Percentiles rank a stretch among this genome's conserved stretches.
phyloP scores from a whole-genome alignment of 768 basidiomycete genomes.

The Tricholoma terreum region DNA sequence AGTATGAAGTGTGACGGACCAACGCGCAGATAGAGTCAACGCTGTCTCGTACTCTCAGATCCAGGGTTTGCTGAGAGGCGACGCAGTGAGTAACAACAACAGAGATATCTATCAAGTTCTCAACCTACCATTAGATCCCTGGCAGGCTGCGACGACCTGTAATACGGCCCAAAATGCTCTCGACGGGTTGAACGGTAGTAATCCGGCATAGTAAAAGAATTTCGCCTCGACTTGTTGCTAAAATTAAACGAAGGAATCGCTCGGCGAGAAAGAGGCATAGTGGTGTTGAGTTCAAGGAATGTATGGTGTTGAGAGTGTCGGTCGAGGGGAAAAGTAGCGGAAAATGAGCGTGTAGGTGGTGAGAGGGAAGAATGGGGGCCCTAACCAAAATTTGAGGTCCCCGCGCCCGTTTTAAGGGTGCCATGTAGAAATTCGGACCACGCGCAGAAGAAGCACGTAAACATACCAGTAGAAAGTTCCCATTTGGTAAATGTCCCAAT shows the following conservation, averaged over 20 bases:
- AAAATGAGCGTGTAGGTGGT: neutral
- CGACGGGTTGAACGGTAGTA: neutral
- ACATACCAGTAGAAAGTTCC: neutral
- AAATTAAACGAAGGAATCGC: neutral
- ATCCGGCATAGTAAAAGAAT: neutral
- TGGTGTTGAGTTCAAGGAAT: neutral
- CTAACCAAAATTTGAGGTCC: neutral
- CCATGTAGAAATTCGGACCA: neutral
- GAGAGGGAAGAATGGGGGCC: neutral
- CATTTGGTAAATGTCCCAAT: neutral
- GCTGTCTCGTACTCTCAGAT: neutral
- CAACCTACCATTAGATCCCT: neutral
- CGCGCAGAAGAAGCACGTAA: neutral
- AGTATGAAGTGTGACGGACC: neutral
- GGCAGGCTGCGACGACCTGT: neutral
- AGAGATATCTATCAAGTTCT: too few species aligned
- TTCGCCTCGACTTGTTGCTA: neutral
- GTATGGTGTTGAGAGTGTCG: neutral
- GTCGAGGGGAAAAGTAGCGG: neutral
- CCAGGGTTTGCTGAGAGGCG: neutral
- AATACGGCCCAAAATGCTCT: neutral
- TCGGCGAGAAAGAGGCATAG: neutral
- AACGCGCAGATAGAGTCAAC: neutral
- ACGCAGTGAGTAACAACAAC: neutral
- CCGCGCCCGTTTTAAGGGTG: slow-evolving; percentile 1